phyloP scores from a whole-genome alignment of 108 stramenopile species.

The Discostella pseudostelligera region DNA sequence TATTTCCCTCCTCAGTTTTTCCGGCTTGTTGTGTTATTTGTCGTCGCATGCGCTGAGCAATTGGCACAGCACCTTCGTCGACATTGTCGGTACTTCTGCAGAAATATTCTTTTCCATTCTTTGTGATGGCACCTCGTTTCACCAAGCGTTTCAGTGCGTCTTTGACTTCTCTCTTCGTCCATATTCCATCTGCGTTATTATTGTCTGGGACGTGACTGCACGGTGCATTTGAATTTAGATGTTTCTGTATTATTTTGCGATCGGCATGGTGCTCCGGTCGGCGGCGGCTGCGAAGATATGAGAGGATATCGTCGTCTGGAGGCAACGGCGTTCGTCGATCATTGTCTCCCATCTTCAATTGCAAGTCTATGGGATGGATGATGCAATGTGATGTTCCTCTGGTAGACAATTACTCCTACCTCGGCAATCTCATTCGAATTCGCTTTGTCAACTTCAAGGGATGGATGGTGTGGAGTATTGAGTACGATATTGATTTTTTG shows the following conservation, averaged over 20 bases:
- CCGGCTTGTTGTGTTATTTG: background rate
- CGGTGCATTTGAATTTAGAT: slow-evolving; percentile 11
- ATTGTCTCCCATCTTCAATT: background rate
- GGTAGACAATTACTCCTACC: no score
- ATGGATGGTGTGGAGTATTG: no score
- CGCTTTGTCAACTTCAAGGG: no score
- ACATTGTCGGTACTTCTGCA: slow-evolving; percentile 4
- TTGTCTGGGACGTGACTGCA: no score
- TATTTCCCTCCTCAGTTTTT: slow-evolving; percentile 3
- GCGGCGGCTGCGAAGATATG: slow-evolving; percentile 15
- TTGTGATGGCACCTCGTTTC: slow-evolving; percentile 36
- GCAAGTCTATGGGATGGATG: background rate
- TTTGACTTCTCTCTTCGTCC: slow-evolving; percentile 44
- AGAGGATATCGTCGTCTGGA: slow-evolving; percentile 25
- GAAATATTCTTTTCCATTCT: slow-evolving; percentile 45
- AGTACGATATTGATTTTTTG: no score
- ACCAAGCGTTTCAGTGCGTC: slow-evolving; percentile 46
- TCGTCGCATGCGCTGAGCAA: slow-evolving; percentile 54
- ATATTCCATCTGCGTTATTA: background rate
- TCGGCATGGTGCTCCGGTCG: background rate
- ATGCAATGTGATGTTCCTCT: background rate
- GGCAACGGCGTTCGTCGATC: background rate
- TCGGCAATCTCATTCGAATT: no score
- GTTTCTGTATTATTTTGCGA: slow-evolving; percentile 25
- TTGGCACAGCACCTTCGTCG: slow-evolving; percentile 41